Base-by-base conservation (phyloP, 345 rosid species). In the Erodium maritimum region DNA sequence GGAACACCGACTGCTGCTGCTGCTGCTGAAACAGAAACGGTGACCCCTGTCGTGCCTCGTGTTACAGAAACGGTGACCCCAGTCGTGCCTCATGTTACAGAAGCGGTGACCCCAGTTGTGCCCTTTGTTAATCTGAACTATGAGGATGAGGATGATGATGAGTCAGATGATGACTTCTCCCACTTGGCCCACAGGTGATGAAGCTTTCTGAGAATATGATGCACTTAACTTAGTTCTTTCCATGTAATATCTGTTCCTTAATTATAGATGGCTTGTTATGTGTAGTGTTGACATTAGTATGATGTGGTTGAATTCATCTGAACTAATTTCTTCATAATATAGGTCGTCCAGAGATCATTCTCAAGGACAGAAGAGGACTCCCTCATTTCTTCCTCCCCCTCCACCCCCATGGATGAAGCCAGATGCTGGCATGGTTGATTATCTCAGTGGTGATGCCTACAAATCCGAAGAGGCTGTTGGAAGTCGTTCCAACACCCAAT, bases 361-460 rank as follows among this genome's bases (percentile, higher is more conserved):
- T 48, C 79, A 70, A 23, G 84, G 73, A 55, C 83, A 21, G 58
- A 59, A 69, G 63, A 62, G 72, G 9, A 6, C 37, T 29, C 8
- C 9, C 37, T 1, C 37, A 29, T n/a, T n/a, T n/a, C 65, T 84
- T 70, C 80, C 81, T 74, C 90, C 90, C 55, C 96, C 98, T 54
- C 98, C 96, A 52, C 95, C 95, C 65, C 60, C 86, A 17, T 73
- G 96, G 10, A 77, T 78, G 81, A 84, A 73, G 67, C 93, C 89
- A 34, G 81, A 79, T 24, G 65, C 89, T 17, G 72, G 75, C 37
- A 10, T 70, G 60, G 54, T 80, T 59, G 98, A 91, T 69, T 91
- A 74, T 72, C 98, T 91, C 70, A 91, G 98, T 67, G 98, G 98
- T 17, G 96, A 91, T 58, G 60, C 59, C 57, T 91, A 84, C 80